Conservation (phyloP, 2,329 filamentous ascomycete species). For the Diaporthe humulicola region DNA sequence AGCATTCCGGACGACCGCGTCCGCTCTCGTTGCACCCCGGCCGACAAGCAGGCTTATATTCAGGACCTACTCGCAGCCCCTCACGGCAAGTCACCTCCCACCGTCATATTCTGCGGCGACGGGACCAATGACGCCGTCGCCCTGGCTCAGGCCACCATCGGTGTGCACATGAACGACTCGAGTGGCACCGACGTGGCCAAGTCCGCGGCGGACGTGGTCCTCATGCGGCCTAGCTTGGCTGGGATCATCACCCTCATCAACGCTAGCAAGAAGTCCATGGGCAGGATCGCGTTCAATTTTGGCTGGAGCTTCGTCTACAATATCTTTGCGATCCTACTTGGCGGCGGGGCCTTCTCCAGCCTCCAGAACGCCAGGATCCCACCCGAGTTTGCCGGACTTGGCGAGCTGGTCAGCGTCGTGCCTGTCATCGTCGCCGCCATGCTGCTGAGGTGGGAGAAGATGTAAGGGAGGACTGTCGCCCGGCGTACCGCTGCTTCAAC, state of each 20-base stretch:
- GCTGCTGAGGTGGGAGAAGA: slow-evolving; percentile 57
- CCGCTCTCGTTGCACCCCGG: slow-evolving; percentile 58
- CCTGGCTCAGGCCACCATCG: slow-evolving; percentile 77
- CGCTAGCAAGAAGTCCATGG: slow-evolving; percentile 59
- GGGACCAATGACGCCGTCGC: slow-evolving; percentile 85
- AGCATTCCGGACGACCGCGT: slow-evolving; percentile 54
- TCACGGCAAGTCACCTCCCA: slow-evolving; percentile 41
- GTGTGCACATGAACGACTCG: slow-evolving; percentile 74
- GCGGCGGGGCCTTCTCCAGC: slow-evolving; percentile 73
- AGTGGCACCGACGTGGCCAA: slow-evolving; percentile 73
- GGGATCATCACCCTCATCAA: slow-evolving; percentile 72
- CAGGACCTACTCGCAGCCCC: slow-evolving; percentile 49
- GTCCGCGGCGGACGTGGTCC: slow-evolving; percentile 76
- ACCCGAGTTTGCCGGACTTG: slow-evolving; percentile 75
- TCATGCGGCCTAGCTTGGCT: slow-evolving; percentile 68
- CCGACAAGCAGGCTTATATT: slow-evolving; percentile 62
- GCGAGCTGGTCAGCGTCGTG: slow-evolving; percentile 80
- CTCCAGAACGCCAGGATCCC: slow-evolving; percentile 56
- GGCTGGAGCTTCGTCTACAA: slow-evolving; percentile 80
- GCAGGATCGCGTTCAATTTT: slow-evolving; percentile 76
- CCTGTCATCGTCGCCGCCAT: slow-evolving; percentile 75
- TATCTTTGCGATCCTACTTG: slow-evolving; percentile 74
- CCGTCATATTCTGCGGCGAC: slow-evolving; percentile 80
- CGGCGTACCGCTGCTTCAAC: background rate
- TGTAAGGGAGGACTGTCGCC: slow-evolving; percentile 41